Evolutionary conservation across 2,329 filamentous ascomycete species (phyloP).

Genomic region (Apiospora rasikravindrae): DNA sequence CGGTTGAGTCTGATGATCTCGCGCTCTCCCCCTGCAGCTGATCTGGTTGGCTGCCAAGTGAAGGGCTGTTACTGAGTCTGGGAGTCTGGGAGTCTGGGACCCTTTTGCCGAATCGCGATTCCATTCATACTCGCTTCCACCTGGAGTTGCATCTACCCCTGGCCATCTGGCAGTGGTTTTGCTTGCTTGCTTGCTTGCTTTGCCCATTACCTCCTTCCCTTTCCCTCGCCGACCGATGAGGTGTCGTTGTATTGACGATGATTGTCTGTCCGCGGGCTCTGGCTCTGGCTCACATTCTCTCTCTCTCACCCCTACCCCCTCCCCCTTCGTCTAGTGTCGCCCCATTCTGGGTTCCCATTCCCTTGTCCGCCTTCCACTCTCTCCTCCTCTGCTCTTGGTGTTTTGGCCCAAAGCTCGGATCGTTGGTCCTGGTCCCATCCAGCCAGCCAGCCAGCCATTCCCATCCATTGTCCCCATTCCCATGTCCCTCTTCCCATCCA

Average conservation of each 20-base stretch:
- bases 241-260: slow-evolving; percentile 5
- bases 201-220: slow-evolving; percentile 21
- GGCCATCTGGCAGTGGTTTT: background rate
- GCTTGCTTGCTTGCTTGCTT: slow-evolving; percentile 1
- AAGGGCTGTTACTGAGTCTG: background rate
- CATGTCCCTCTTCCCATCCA: slow-evolving; percentile 27
- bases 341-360: slow-evolving; percentile 7
- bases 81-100: too few species aligned
- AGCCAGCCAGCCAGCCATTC: slow-evolving; percentile 25
- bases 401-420: slow-evolving; percentile 14
- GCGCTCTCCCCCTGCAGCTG: slow-evolving; percentile 8
- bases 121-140: slow-evolving; percentile 13
- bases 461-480: slow-evolving; percentile 25
- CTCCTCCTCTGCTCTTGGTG: slow-evolving; percentile 15
- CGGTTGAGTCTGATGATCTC: slow-evolving; percentile 10
- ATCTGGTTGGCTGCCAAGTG: slow-evolving; percentile 17
- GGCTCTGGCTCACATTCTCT: background rate
- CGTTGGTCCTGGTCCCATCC: background rate
- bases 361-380: background rate
- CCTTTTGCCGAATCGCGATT: background rate
- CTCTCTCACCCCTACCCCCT: background rate
- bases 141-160: slow-evolving; percentile 2
- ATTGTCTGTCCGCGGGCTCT: background rate
- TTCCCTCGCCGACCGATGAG: slow-evolving; percentile 24
- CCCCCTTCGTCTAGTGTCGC: slow-evolving; percentile 3